Percentiles rank a stretch among this genome's conserved stretches.
These are phyloP conservation scores for Kodamaea fungicola DNA, from an alignment of 1,139 yeast species.

Conservation along the genomic window DNA sequence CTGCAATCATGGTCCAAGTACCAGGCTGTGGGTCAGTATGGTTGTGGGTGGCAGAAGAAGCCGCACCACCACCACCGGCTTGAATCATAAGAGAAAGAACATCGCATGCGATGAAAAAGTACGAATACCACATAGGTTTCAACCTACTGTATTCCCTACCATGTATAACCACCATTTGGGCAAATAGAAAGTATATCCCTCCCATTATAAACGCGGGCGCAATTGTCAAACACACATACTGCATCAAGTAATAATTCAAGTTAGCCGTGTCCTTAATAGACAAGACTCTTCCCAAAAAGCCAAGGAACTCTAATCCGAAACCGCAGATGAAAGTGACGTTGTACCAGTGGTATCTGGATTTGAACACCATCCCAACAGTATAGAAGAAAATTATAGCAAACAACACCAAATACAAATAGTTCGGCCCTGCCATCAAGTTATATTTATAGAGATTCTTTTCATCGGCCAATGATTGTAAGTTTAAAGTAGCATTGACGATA, in stretches of 20 bases:
- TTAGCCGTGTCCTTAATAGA: conserved; percentile 41
- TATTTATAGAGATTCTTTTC: conserved; percentile 26
- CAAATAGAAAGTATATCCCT: conserved; percentile 44
- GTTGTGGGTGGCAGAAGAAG: conserved; percentile 50
- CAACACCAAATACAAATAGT: conserved; percentile 27
- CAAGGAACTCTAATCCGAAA: conserved; percentile 60
- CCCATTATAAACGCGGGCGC: conserved; percentile 68
- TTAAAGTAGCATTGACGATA: conserved; percentile 30
- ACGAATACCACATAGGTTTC: conserved; percentile 73
- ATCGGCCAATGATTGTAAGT: conserved; percentile 25
- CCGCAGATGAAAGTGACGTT: conserved; percentile 61
- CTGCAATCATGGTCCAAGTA: conserved; percentile 76
- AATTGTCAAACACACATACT: conserved; percentile 67
- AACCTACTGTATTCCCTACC: conserved; percentile 61
- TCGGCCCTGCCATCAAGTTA: conserved; percentile 25
- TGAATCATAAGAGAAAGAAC: conserved; percentile 68
- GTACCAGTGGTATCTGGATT: conserved; percentile 72
- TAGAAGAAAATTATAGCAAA: conserved; percentile 24
- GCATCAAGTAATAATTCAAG: conserved; percentile 52
- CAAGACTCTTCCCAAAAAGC: conserved; percentile 61
- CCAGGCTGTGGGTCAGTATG: conserved; percentile 48
- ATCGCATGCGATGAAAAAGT: conserved; percentile 65
- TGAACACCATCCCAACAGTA: conserved; percentile 20
- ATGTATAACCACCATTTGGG: conserved; percentile 67
- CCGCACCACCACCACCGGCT: conserved; percentile 81